Base-by-base conservation (phyloP, 83 land plant species). In the Diphasiastrum complanatum region DNA sequence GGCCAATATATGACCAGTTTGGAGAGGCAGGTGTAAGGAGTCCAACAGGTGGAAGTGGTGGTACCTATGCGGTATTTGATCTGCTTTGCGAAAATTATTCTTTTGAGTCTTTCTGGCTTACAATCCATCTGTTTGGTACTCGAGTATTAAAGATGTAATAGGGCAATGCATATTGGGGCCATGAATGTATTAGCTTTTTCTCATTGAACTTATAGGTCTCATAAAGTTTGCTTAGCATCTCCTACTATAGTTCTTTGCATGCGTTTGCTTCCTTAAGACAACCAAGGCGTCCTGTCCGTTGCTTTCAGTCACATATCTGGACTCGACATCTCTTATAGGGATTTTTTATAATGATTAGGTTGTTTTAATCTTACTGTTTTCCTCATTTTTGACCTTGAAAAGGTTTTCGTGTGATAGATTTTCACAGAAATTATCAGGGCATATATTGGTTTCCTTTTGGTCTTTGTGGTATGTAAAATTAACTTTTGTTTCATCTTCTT, bases 1-100 rank as follows among this genome's bases (percentile, higher is more conserved):
- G 58, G 5, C 58, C n/a, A 6, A 18, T 54, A n/a, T 54, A 54
- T 28, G 58, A 54, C 29, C 58, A 54, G 29, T 54, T 23, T 28
- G 58, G 58, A 28, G 58, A 54, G n/a, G 58, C 58, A 6, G 58
- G 58, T 5, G 33, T 54, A 4, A 54, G 29, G n/a, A 33, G 58
- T 28, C 43, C 43, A 38, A 5, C 58, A n/a, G n/a, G n/a, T 33
- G 36, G n/a, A 4, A 22, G 6, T 54, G 11, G 33, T 4, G 25
- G 22, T 22, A 5, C 52, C 5, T 49, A 49, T 49, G 52, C 52
- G 52, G 22, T 49, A n/a, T n/a, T n/a, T n/a, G n/a, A n/a, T n/a
- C n/a, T n/a, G n/a, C n/a, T n/a, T n/a, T n/a, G n/a, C n/a, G n/a
- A 14, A 49, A 5, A 49, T 49, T 14, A 49, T 49, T 8, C 22